Conservation (phyloP, 2,329 filamentous ascomycete species). For the Botryotinia globosa region DNA sequence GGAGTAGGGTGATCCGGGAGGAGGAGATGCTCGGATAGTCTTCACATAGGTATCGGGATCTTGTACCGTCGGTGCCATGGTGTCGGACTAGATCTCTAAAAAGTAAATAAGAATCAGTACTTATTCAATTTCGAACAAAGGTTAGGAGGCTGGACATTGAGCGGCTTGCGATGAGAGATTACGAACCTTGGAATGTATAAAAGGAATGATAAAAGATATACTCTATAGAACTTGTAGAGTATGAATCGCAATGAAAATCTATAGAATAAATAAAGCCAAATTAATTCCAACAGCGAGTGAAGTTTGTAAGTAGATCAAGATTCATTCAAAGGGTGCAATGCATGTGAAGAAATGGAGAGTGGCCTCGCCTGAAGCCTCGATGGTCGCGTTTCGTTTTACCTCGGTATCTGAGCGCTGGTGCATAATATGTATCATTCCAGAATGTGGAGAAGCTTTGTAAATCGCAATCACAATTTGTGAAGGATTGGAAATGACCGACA, state of each 20-base stretch:
- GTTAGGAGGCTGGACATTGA: background rate
- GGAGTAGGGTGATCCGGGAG: conserved; percentile 59
- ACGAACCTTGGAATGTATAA: conserved; percentile 11
- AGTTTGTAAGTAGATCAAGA: background rate
- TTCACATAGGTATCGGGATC: conserved; percentile 32
- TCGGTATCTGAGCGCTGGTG: conserved; percentile 9
- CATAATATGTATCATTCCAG: background rate
- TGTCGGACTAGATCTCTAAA: conserved; percentile 3
- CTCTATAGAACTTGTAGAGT: background rate
- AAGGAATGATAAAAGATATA: background rate
- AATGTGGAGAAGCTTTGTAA: conserved; percentile 10
- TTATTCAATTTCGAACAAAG: background rate
- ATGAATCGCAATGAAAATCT: background rate
- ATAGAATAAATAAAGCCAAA: background rate
- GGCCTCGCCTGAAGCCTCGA: conserved; percentile 13
- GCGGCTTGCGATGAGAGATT: background rate
- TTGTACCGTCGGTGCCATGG: conserved; percentile 31
- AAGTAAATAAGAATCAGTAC: background rate
- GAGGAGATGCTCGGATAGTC: conserved; percentile 31
- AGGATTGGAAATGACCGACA: conserved; percentile 6
- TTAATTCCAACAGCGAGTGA: background rate
- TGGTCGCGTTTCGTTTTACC: conserved; percentile 17
- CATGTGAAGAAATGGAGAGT: conserved; percentile 12
- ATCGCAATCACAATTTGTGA: background rate
- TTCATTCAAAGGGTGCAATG: background rate